A percentile compares a stretch with the other conserved stretches of the same genome.
These are phyloP conservation scores for Tolypocladium tropicale DNA, from an alignment of 2,329 filamentous ascomycete species.

Conservation along the genomic window DNA sequence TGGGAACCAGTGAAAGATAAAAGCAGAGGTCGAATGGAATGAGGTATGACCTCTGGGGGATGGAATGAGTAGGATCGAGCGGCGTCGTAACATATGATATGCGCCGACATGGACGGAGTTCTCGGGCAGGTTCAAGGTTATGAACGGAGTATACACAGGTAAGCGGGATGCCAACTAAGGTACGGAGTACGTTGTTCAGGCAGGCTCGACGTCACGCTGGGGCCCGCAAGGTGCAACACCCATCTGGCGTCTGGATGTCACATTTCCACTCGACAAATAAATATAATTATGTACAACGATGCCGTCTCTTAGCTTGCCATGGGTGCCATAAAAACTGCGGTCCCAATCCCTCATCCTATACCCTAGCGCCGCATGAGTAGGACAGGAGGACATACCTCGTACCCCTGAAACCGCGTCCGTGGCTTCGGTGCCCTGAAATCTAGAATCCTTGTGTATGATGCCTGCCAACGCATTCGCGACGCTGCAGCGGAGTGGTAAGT, in stretches of 20 bases:
- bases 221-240: neutral
- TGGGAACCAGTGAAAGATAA: slow-evolving; percentile 3
- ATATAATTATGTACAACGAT: neutral
- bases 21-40: neutral
- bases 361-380: too few relatives aligned
- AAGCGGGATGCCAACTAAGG: too few relatives aligned
- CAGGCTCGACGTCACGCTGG: neutral
- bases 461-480: neutral
- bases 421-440: neutral
- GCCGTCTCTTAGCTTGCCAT: neutral
- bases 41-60: neutral
- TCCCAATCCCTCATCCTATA: too few relatives aligned
- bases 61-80: neutral
- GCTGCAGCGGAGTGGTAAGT: neutral
- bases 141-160: neutral
- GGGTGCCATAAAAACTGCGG: neutral
- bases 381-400: too few relatives aligned
- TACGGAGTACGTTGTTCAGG: neutral
- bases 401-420: neutral
- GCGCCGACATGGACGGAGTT: neutral
- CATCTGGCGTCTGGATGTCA: neutral
- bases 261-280: neutral
- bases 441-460: neutral
- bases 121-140: neutral
- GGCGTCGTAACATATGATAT: neutral